Evolutionary conservation across 2,329 filamentous ascomycete species (phyloP), one percentile per base, ranked within the genome.

Genomic region (Leptodontidium sp.): DNA sequence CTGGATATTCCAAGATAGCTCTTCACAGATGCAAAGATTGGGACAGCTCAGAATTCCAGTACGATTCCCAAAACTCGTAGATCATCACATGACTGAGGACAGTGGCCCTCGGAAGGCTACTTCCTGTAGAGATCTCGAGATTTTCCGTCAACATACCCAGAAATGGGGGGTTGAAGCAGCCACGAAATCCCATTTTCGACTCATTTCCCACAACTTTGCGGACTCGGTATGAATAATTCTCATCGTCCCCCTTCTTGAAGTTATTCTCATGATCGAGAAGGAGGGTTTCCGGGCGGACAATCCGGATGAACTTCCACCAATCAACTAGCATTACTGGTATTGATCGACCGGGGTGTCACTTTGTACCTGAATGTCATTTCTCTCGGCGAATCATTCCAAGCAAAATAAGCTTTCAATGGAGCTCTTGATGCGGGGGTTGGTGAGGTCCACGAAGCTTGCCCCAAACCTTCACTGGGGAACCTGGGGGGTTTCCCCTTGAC

Each of bases 231-330:
- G 29, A 32, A 32, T 15, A 15, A 35, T 3, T 14, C 17, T n/a
- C n/a, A 12, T 24, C 38, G 40, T 59, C 49, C 17, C 4, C n/a
- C 45, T 45, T 61, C 57, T 29, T 11, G 12, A 24, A 32, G 29
- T 11, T 32, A 45, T 47, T 29, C 7, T 62, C 8, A 8, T 32
- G 14, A 40, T 62, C 43, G n/a, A 47, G 21, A 9, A 26, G 15
- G 8, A 12, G 12, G 50, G 35, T 26, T 12, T 38, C 65, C 68
- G 68, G 71, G 57, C 70, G 64, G 59, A 66, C 57, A 69, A 55
- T 26, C 11, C 32, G 24, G 21, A 40, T 62, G 38, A 61, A 68
- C 7, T 69, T 71, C 72, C 72, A 72, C 72, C 71, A 74, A 73
- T 72, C 17, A 61, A 29, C 50, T 26, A 62, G 66, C 67, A 35